These are phyloP conservation scores for Prunus dulcis DNA, from an alignment of 306 rosid species.

Conservation along the genomic window DNA sequence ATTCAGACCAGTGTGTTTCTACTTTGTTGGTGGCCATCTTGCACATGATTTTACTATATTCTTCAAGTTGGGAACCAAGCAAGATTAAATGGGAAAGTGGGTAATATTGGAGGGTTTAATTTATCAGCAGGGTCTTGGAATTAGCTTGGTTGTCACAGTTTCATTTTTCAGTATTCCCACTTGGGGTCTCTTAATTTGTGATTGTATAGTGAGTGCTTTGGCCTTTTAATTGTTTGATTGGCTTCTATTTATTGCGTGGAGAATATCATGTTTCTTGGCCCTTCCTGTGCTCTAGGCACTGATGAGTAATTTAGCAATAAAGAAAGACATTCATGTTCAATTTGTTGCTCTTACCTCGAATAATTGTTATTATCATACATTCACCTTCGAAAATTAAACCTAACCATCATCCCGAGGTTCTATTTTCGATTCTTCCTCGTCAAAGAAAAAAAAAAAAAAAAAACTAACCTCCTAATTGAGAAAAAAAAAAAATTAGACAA, in stretches of 20 bases:
- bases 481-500: not conserved
- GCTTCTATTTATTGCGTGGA: not conserved
- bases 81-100: not conserved
- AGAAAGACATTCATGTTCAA: not conserved
- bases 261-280: not conserved
- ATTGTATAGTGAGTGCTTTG: not conserved
- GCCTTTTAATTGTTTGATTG: constrained; percentile 1
- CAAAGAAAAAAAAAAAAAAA: no score
- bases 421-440: no score
- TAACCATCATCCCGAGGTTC: no score
- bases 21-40: constrained; percentile 49
- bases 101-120: not conserved
- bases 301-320: constrained; percentile 4
- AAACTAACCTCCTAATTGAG: not conserved
- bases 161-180: not conserved
- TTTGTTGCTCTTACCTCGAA: no score
- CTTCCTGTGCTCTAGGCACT: not conserved
- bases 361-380: no score
- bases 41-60: constrained; percentile 45
- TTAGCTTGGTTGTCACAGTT: not conserved
- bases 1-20: constrained; percentile 43
- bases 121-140: not conserved
- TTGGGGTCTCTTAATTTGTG: not conserved
- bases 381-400: no score
- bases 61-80: constrained; percentile 2